phyloP scores from a whole-genome alignment of 2,329 filamentous ascomycete genomes.

The Venturia aucupariae region DNA sequence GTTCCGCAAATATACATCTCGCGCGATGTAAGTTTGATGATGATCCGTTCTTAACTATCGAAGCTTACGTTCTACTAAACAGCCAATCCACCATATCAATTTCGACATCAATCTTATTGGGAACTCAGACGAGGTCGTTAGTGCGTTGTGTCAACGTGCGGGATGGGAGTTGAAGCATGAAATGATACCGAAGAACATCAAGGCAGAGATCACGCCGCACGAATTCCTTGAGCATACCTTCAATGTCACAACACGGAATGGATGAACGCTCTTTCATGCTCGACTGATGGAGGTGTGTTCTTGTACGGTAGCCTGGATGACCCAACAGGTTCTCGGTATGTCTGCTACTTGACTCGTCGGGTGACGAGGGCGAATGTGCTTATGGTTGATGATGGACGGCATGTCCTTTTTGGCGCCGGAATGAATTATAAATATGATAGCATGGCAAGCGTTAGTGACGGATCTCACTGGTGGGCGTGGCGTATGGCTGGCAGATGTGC shows the following conservation, averaged over 20 bases:
- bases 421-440: neutral
- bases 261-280: neutral
- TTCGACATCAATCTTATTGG: constrained; percentile 97
- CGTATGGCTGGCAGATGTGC: neutral
- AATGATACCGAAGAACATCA: constrained; percentile 65
- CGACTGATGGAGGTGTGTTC: neutral
- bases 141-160: constrained; percentile 72
- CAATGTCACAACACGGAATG: neutral
- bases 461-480: neutral
- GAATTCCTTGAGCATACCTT: constrained; percentile 12
- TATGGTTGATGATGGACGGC: neutral
- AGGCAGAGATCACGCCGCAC: constrained; percentile 43
- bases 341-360: neutral
- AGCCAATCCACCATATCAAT: constrained; percentile 77
- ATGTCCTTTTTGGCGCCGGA: neutral
- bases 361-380: neutral
- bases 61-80: constrained; percentile 16
- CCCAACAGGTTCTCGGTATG: neutral
- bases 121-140: constrained; percentile 83
- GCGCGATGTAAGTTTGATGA: constrained; percentile 47
- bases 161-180: constrained; percentile 75
- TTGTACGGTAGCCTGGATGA: neutral
- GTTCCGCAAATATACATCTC: constrained; percentile 89
- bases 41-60: neutral
- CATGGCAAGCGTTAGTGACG: neutral